Conservation (phyloP, 495 filamentous ascomycete species). For the Podospora australis region DNA sequence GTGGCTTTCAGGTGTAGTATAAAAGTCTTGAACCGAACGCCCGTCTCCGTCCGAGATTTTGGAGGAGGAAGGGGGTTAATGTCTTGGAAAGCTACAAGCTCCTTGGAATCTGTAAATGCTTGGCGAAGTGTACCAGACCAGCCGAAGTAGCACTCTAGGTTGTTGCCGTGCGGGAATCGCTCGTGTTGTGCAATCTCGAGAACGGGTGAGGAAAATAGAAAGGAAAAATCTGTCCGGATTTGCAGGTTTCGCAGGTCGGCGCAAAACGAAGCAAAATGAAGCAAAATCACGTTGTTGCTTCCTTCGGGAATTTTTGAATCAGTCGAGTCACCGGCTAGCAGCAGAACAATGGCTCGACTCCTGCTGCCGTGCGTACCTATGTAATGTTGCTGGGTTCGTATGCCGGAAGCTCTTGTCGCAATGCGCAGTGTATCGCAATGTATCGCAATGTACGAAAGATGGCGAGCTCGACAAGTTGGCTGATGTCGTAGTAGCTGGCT, state of each 20-base stretch:
- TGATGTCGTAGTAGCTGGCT: no score
- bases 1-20: conserved; percentile 6
- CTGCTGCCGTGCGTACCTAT: neutral
- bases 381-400: neutral
- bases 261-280: neutral
- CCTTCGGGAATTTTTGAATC: conserved; percentile 2
- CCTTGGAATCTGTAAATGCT: neutral
- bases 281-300: neutral
- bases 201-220: neutral
- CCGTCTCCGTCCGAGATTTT: no score
- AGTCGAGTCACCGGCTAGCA: conserved; percentile 9
- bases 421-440: no score
- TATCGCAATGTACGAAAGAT: no score
- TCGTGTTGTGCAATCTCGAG: neutral
- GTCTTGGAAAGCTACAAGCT: no score
- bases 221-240: neutral
- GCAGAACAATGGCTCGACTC: conserved; percentile 12
- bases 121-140: neutral
- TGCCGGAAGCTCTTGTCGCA: neutral
- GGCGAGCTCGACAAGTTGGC: no score
- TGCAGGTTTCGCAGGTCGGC: neutral
- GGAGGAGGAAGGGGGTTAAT: no score
- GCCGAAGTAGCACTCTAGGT: neutral
- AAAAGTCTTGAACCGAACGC: no score
- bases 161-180: neutral